Conservation (phyloP, 73 alveolate genomes). For the Stentor coeruleus region DNA sequence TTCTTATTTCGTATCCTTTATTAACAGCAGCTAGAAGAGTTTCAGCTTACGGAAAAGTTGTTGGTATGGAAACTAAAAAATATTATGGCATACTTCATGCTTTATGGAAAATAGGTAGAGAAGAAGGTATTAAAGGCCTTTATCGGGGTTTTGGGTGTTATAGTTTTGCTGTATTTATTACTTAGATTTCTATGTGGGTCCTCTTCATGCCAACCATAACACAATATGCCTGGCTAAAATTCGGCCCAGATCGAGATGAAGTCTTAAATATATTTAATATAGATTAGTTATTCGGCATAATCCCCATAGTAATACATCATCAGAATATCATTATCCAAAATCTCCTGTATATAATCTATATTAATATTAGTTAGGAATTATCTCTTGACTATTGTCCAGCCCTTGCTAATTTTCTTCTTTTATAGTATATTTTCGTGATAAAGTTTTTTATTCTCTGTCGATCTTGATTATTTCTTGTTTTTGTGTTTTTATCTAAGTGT, state of each 20-base stretch:
- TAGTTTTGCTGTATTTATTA: not conserved
- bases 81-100: not conserved
- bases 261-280: too few relatives aligned
- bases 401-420: too few relatives aligned
- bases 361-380: too few relatives aligned
- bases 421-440: too few relatives aligned
- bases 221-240: slow-evolving; percentile 3
- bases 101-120: not conserved
- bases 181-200: slow-evolving; percentile 17
- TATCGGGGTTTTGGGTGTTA: not conserved
- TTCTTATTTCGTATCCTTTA: not conserved
- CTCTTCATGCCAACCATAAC: slow-evolving; percentile 4
- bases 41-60: not conserved
- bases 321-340: too few relatives aligned
- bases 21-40: slow-evolving; percentile 10
- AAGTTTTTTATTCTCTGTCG: too few relatives aligned
- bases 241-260: not conserved
- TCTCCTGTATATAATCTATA: too few relatives aligned
- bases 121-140: not conserved
- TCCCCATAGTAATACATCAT: too few relatives aligned
- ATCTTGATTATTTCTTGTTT: too few relatives aligned
- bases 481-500: too few relatives aligned
- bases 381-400: too few relatives aligned
- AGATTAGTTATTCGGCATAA: too few relatives aligned
- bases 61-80: not conserved